Conservation (phyloP, 2,329 filamentous ascomycete genomes). For the Neoscytalidium dimidiatum region DNA sequence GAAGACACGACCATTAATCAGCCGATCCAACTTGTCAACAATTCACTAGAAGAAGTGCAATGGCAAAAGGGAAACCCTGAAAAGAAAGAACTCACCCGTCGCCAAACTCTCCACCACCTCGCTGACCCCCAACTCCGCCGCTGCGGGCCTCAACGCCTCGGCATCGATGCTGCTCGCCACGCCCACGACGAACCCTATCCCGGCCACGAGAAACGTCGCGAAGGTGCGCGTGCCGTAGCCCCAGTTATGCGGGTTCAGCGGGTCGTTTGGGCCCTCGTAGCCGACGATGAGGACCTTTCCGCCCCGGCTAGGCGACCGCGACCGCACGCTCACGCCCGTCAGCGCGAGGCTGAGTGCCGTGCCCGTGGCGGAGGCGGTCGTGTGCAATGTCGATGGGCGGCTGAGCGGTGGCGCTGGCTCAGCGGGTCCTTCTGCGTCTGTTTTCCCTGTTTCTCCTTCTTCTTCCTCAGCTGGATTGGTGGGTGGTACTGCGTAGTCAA, state of each 20-base stretch:
- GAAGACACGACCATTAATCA: neutral
- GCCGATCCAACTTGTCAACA: too few relatives aligned
- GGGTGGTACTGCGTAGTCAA: neutral
- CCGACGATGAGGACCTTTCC: conserved; percentile 39
- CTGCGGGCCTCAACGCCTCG: conserved; percentile 48
- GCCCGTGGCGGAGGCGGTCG: conserved; percentile 25
- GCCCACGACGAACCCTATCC: conserved; percentile 54
- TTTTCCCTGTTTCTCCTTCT: neutral
- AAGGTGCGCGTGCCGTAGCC: conserved; percentile 29
- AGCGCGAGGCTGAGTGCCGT: conserved; percentile 34
- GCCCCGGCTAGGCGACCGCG: conserved; percentile 25
- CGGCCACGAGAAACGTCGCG: conserved; percentile 33
- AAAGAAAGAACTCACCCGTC: conserved; percentile 22
- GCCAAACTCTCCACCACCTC: conserved; percentile 13
- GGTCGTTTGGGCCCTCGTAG: conserved; percentile 37
- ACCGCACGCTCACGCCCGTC: conserved; percentile 39
- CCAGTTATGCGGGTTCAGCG: conserved; percentile 43
- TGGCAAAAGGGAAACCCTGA: conserved; percentile 46
- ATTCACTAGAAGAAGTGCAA: neutral
- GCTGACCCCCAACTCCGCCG: conserved; percentile 41
- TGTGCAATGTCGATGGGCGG: neutral
- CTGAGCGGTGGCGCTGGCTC: conserved; percentile 24
- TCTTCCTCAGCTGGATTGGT: neutral
- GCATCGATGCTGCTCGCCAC: conserved; percentile 57
- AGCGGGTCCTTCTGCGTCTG: neutral